Evolutionary conservation across 2,329 filamentous ascomycete genomes (phyloP), one percentile per base, ranked within the genome.

Genomic region (Sporothrix dimorphospora): DNA sequence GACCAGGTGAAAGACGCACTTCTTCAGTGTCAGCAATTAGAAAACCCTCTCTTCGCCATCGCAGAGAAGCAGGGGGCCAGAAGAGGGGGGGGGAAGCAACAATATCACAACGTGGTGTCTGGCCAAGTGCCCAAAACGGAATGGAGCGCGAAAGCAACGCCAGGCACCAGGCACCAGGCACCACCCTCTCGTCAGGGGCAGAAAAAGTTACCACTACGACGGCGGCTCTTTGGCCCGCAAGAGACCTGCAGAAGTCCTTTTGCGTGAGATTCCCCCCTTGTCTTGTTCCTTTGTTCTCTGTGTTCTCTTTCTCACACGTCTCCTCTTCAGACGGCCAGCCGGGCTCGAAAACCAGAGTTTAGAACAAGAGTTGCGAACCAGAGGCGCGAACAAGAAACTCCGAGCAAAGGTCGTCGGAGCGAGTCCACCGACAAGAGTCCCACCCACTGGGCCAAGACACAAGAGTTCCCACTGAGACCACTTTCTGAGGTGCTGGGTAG

Each of bases 91-190:
- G 8, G 19, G 7, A 19, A 53, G 30, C 53, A 57, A 57, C 53
- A 57, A 57, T 27, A 57, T 57, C 53, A 57, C 53, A 57, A 57
- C 53, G 65, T 67, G 42, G 65, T 66, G 21, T 6, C 21, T 66
- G 61, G 14, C 61, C 24, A 66, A 21, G 34, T 66, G 21, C 68
- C 55, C 16, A 70, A 61, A 34, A 12, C 30, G 40, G 68, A 38
- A 70, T 38, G 68, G 55, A 70, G 68, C 19, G 55, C 68, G 68
- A 70, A 51, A 30, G 40, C 42, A 30, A 27, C 61, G 11, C 19
- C 59, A 55, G 55, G 8, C 16, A 21, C 30, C 30, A 38, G 55
- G 55, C 27, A 57, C 53, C 53, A 55, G 53, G 53, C 53, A 38
- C 16, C 14, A 34, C 27, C 53, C 21, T 42, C 38, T 24, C 21